Base-by-base conservation (phyloP, 1,284 basidiomycete genomes). In the Schizophyllum amplum region DNA sequence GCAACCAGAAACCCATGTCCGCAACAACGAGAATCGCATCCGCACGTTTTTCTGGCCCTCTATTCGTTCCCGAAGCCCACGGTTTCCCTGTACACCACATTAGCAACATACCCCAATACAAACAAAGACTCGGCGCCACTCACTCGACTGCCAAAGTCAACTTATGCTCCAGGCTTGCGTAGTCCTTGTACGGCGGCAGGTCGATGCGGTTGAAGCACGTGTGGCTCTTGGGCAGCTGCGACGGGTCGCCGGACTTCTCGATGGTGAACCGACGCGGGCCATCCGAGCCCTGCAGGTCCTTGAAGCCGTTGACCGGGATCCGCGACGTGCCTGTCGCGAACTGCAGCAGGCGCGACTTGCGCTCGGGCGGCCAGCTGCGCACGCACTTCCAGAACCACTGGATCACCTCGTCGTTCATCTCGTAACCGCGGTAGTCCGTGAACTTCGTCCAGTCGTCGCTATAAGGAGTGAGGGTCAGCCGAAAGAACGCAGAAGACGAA, bases 331-430 rank as follows among this genome's bases (percentile, higher is more conserved):
- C 94, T 5, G 94, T 96, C 2, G 92, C 91, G 69, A 97, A 96
- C 71, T 96, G 94, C 51, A 94, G 73, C 52, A 95, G 73, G 49
- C 93, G 86, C 15, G 89, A 90, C 75, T 95, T 94, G 71, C 92
- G 86, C 76, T 96, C 94, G 0, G 93, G 84, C 1, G 94, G 93
- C 94, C 94, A 97, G 59, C 84, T 83, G 60, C 89, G 84, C 48
- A 97, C 89, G 65, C 90, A 92, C 74, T 95, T 90, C 94, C 94
- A 97, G 85, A 97, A 97, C 94, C 94, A 97, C 68, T 95, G 90
- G 60, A 97, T 93, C 51, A 97, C 94, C 65, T 92, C 87, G 66
- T 93, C 91, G 59, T 81, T 83, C 69, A 84, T 79, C 68, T 84
- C 83, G 64, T 87, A 87, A 20, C 81, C 84, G 61, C 84, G 80